A percentile compares a stretch with the other conserved stretches of the same genome.
Conservation (phyloP, 2,329 filamentous ascomycete genomes). For the Fusarium gaditjirri region DNA sequence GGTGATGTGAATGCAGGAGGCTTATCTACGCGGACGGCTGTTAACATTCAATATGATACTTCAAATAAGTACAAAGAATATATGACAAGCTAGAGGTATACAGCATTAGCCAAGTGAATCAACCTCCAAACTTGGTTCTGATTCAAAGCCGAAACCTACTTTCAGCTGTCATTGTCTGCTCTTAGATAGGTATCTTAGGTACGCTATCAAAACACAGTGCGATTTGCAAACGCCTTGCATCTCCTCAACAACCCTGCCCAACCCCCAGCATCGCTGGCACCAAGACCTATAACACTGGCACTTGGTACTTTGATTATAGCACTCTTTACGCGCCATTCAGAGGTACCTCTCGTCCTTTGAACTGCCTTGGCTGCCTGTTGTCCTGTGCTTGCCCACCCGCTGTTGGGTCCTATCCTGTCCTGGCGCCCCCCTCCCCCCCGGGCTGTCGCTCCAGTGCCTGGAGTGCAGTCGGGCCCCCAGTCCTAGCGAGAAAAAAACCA, state of each 20-base stretch:
- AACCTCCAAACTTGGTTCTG: conserved; percentile 9
- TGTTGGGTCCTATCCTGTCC: conserved; percentile 37
- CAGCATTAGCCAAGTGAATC: neutral
- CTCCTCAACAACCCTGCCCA: conserved; percentile 38
- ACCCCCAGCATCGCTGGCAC: conserved; percentile 28
- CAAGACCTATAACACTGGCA: conserved; percentile 16
- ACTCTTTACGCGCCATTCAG: neutral
- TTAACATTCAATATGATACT: neutral
- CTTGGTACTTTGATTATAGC: conserved; percentile 29
- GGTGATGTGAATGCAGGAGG: neutral
- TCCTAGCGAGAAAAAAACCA: conserved; percentile 36
- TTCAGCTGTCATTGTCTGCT: conserved; percentile 23
- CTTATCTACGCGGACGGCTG: neutral
- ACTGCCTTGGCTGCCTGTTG: conserved; percentile 25
- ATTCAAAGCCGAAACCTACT: conserved; percentile 9
- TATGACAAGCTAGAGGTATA: neutral
- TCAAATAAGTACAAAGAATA: neutral
- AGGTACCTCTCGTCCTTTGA: conserved; percentile 25
- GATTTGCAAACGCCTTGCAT: conserved; percentile 2
- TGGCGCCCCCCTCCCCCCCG: conserved; percentile 10
- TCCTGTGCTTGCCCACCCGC: conserved; percentile 21
- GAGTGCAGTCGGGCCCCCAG: neutral
- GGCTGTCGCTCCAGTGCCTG: conserved; percentile 23
- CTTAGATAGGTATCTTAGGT: neutral
- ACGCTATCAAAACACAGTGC: conserved; percentile 40